A percentile compares a stretch with the other conserved stretches of the same genome.
phyloP scores from a whole-genome alignment of 345 rosid species.

The Rhizophora mangle region DNA sequence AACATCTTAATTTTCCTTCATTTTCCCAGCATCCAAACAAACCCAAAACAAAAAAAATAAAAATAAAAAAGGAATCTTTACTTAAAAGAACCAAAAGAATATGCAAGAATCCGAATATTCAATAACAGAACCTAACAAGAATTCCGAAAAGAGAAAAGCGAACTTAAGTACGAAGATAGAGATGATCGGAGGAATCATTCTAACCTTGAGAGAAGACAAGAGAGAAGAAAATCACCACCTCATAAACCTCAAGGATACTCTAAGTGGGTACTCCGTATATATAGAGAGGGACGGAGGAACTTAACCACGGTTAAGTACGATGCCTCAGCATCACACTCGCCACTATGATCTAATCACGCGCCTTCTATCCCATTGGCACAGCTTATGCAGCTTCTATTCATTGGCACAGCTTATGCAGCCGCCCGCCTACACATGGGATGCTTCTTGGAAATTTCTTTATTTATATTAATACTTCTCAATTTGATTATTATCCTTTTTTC shows the following conservation, averaged over 20 bases:
- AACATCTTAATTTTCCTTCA: not conserved
- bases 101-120: not conserved
- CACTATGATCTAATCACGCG: not conserved
- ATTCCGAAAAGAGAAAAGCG: no score
- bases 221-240: not conserved
- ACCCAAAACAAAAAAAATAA: not conserved
- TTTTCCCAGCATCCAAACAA: constrained; percentile 5
- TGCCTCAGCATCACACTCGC: no score
- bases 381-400: not conserved
- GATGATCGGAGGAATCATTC: no score
- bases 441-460: no score
- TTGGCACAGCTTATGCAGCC: not conserved
- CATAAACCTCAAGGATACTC: not conserved
- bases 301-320: not conserved
- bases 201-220: no score
- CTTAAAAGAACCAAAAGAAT: not conserved
- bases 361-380: not conserved
- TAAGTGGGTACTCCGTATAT: not conserved
- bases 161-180: no score
- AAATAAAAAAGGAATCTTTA: not conserved
- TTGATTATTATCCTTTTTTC: no score
- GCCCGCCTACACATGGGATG: not conserved
- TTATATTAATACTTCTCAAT: no score
- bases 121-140: no score
- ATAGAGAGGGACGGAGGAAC: not conserved